phyloP scores from a whole-genome alignment of 768 basidiomycete genomes.

The Lactifluus subvellereus region DNA sequence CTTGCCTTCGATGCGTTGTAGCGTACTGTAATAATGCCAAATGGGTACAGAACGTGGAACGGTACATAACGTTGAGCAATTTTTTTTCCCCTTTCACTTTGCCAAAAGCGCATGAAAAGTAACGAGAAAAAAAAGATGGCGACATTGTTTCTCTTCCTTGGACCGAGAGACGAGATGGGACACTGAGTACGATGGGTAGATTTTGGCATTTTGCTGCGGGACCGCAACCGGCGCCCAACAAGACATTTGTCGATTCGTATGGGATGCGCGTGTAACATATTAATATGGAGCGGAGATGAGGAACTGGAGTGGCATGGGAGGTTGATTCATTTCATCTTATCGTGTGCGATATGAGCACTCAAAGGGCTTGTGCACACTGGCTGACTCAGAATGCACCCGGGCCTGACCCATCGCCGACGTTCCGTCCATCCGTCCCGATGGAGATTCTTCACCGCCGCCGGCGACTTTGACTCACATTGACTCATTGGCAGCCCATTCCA shows the following conservation, averaged over 20 bases:
- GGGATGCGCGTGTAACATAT: neutral
- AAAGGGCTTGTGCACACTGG: neutral
- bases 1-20: neutral
- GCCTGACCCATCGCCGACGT: neutral
- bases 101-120: neutral
- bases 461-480: neutral
- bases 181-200: no score
- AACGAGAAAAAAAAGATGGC: neutral
- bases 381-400: neutral
- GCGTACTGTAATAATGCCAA: constrained; percentile 14
- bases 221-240: neutral
- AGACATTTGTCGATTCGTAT: neutral
- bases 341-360: neutral
- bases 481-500: no score
- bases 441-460: neutral
- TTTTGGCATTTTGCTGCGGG: neutral
- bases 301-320: neutral
- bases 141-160: neutral
- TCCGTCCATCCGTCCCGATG: neutral
- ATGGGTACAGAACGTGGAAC: constrained; percentile 14
- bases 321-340: neutral
- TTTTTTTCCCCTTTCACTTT: neutral
- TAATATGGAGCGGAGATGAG: neutral
- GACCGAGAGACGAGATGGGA: neutral
- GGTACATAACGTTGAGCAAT: neutral